phyloP scores from a whole-genome alignment of 768 basidiomycete genomes.

The Xerocomellus chrysenteron region DNA sequence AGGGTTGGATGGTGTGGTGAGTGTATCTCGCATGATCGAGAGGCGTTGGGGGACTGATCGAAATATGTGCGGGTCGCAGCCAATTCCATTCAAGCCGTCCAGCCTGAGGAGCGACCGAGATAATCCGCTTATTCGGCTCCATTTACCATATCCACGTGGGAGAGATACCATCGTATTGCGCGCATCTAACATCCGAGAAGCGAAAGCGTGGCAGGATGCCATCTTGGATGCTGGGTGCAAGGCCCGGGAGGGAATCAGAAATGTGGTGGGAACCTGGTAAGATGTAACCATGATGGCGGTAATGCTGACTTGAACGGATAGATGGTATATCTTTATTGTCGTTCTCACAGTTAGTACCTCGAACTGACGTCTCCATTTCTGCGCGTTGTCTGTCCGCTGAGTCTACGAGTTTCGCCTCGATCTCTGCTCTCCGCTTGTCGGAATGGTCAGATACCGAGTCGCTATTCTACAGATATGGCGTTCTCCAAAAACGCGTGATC shows the following conservation, averaged over 20 bases:
- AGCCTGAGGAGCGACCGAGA: conserved; percentile 51
- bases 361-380: too few species aligned
- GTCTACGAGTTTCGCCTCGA: too few species aligned
- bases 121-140: conserved; percentile 64
- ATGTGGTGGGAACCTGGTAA: background rate
- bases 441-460: too few species aligned
- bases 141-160: conserved; percentile 67
- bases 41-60: background rate
- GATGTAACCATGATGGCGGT: background rate
- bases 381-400: too few species aligned
- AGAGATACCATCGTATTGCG: conserved; percentile 67
- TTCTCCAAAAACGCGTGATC: too few species aligned
- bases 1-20: conserved; percentile 81
- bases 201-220: conserved; percentile 50
- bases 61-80: conserved; percentile 39
- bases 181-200: conserved; percentile 57
- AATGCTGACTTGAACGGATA: too few species aligned
- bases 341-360: too few species aligned
- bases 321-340: too few species aligned
- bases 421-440: too few species aligned
- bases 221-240: conserved; percentile 29
- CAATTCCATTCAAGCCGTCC: conserved; percentile 57
- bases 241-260: conserved; percentile 12
- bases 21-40: conserved; percentile 22
- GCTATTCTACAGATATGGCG: too few species aligned